These are phyloP conservation scores for Echeveria elegans DNA, from an alignment of 164 flowering plant species.

Conservation along the genomic window DNA sequence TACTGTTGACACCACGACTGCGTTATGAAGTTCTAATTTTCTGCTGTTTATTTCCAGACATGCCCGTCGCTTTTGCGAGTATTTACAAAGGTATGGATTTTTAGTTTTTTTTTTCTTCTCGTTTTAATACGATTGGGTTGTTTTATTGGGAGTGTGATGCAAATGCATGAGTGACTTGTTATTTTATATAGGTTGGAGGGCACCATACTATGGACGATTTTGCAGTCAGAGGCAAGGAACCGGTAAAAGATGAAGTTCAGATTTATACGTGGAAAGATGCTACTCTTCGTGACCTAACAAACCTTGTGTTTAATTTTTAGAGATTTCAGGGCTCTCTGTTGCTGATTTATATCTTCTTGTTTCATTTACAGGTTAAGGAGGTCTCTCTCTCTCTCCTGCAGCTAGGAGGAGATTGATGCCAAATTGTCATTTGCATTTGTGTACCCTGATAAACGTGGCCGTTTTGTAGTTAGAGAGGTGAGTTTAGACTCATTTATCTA, in stretches of 20 bases:
- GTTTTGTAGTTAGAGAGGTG: conserved; percentile 66
- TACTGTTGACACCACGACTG: neutral
- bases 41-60: neutral
- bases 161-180: no score
- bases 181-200: conserved; percentile 48
- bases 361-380: conserved; percentile 67
- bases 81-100: conserved; percentile 1
- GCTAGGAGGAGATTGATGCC: conserved; percentile 85
- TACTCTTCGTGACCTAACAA: conserved; percentile 87
- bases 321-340: neutral
- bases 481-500: conserved; percentile 9
- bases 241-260: conserved; percentile 94
- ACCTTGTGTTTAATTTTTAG: conserved; percentile 54
- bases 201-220: conserved; percentile 78
- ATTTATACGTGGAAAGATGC: conserved; percentile 99
- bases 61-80: conserved; percentile 1
- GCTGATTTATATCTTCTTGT: conserved; percentile 1
- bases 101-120: no score
- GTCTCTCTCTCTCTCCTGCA: conserved; percentile 74
- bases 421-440: conserved; percentile 92
- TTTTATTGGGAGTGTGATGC: neutral
- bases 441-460: conserved; percentile 81
- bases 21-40: no score
- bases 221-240: conserved; percentile 87
- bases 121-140: neutral